A percentile compares a stretch with the other conserved stretches of the same genome.
Evolutionary conservation across 1,284 basidiomycete genomes (phyloP).

Genomic region (Tilletia caries): DNA sequence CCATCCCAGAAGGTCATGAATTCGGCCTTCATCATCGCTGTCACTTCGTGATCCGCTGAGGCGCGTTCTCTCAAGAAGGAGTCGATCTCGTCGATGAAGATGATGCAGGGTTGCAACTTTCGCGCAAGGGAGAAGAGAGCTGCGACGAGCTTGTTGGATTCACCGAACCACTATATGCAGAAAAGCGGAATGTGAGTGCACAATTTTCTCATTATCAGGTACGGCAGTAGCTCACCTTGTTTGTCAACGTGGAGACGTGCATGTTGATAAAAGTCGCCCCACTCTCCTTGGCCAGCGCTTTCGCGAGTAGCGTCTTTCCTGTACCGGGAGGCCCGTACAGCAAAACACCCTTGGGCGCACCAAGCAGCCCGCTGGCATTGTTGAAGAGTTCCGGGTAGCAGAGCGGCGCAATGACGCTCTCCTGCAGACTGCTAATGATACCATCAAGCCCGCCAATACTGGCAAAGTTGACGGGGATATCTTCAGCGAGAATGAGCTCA

Average conservation of each 20-base stretch:
- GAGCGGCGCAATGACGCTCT: conserved; percentile 94
- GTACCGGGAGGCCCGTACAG: conserved; percentile 56
- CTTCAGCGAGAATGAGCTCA: conserved; percentile 59
- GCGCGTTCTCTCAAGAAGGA: conserved; percentile 83
- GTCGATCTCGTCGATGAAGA: conserved; percentile 80
- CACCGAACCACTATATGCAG: conserved; percentile 91
- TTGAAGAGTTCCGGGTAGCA: conserved; percentile 86
- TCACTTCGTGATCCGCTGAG: conserved; percentile 91
- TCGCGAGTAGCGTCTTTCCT: conserved; percentile 57
- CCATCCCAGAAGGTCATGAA: conserved; percentile 99
- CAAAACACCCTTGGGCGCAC: conserved; percentile 61
- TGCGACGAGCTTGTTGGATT: conserved; percentile 89
- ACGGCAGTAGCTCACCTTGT: conserved; percentile 44
- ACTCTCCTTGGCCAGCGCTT: conserved; percentile 68
- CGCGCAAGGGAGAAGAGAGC: conserved; percentile 73
- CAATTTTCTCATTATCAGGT: too few species aligned
- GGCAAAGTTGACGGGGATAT: conserved; percentile 59
- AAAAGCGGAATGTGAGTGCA: conserved; percentile 58
- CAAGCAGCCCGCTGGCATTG: conserved; percentile 59
- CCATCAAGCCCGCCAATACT: conserved; percentile 90
- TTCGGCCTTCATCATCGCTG: conserved; percentile 99
- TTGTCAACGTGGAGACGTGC: conserved; percentile 59
- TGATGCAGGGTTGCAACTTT: conserved; percentile 72
- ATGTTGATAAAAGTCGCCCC: conserved; percentile 79
- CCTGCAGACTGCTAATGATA: conserved; percentile 83